Conservation (phyloP, 1,139 yeast genomes). For the Taiozyma onychis region DNA sequence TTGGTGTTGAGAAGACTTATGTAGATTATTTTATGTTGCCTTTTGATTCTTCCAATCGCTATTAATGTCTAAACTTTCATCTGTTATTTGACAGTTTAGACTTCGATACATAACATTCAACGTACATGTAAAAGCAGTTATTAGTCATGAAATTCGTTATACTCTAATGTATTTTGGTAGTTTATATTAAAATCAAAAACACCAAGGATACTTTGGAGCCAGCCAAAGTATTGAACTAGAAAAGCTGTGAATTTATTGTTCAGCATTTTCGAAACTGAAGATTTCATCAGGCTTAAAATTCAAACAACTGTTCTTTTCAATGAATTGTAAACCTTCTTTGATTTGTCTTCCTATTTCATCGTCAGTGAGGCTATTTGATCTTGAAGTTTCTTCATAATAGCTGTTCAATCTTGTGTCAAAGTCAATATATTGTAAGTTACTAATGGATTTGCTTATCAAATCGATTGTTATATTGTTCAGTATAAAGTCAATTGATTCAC, state of each 20-base stretch:
- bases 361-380: neutral
- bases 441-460: slow-evolving; percentile 19
- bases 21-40: neutral
- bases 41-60: no score
- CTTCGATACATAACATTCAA: no score
- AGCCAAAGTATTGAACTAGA: neutral
- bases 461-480: slow-evolving; percentile 19
- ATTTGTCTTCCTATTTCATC: slow-evolving; percentile 2
- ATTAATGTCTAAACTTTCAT: no score
- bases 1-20: neutral
- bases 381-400: neutral
- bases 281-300: slow-evolving; percentile 10
- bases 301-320: neutral
- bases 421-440: slow-evolving; percentile 16
- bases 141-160: neutral
- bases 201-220: neutral
- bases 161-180: neutral
- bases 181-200: neutral
- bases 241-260: neutral
- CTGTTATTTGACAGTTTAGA: no score
- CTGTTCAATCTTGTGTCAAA: slow-evolving; percentile 10
- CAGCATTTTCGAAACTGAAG: slow-evolving; percentile 3
- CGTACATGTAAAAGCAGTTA: neutral
- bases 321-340: slow-evolving; percentile 4
- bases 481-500: slow-evolving; percentile 18